These are phyloP conservation scores for Coprinellus micaceus DNA, from an alignment of 768 basidiomycete species.

Conservation along the genomic window DNA sequence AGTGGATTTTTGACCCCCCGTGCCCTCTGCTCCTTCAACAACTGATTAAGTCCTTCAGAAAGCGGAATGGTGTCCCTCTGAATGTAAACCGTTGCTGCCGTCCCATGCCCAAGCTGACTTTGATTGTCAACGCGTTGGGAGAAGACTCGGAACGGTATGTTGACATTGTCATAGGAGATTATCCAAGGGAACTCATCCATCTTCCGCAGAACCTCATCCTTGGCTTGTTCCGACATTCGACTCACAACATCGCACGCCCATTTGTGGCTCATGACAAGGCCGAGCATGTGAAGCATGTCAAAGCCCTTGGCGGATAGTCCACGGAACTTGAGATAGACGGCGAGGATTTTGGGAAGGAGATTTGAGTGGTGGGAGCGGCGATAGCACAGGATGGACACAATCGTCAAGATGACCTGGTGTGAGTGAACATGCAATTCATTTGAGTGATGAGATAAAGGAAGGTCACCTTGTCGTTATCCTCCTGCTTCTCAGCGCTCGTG, in stretches of 20 bases:
- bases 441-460: too few relatives aligned
- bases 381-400: constrained; percentile 26
- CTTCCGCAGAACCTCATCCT: constrained; percentile 18
- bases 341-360: constrained; percentile 27
- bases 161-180: constrained; percentile 35
- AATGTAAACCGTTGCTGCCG: constrained; percentile 31
- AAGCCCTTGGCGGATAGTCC: constrained; percentile 35
- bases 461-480: too few relatives aligned
- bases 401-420: constrained; percentile 21
- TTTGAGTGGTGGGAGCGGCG: constrained; percentile 22
- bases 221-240: constrained; percentile 22
- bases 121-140: constrained; percentile 36
- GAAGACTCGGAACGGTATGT: constrained; percentile 32
- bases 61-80: constrained; percentile 20
- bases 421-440: neutral
- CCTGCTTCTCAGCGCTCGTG: too few relatives aligned
- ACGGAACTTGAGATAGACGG: constrained; percentile 34
- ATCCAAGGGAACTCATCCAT: constrained; percentile 27
- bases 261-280: constrained; percentile 37
- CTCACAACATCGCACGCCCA: constrained; percentile 28
- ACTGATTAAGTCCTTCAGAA: constrained; percentile 13
- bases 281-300: constrained; percentile 33
- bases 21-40: constrained; percentile 18
- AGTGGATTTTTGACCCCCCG: constrained; percentile 22
- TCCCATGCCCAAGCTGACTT: constrained; percentile 32